phyloP scores from a whole-genome alignment of 2,329 filamentous ascomycete genomes.

The Dactylonectria macrodidyma region DNA sequence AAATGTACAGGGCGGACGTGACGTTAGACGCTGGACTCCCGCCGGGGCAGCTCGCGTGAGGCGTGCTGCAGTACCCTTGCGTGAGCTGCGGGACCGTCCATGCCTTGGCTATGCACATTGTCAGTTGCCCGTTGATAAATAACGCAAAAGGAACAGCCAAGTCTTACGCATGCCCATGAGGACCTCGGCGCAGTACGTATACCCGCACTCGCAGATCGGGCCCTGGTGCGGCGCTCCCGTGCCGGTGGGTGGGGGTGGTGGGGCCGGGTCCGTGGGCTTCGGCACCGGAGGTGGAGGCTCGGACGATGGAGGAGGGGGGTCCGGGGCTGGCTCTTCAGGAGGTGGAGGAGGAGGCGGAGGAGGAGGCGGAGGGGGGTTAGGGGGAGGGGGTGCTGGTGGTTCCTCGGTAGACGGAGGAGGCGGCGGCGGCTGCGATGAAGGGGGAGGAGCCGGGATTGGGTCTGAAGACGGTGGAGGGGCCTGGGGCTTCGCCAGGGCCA shows the following conservation, averaged over 20 bases:
- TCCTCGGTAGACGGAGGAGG: slow-evolving; percentile 9
- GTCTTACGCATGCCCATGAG: slow-evolving; percentile 55
- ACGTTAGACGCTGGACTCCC: slow-evolving; percentile 50
- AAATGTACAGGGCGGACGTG: slow-evolving; percentile 55
- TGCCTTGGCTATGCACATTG: slow-evolving; percentile 46
- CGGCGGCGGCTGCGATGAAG: slow-evolving; percentile 20
- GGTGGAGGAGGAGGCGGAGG: slow-evolving; percentile 36
- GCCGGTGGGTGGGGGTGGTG: slow-evolving; percentile 39
- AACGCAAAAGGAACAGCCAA: not conserved
- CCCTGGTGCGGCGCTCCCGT: slow-evolving; percentile 44
- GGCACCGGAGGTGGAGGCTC: slow-evolving; percentile 44
- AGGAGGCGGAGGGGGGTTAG: slow-evolving; percentile 29
- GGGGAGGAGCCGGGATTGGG: slow-evolving; percentile 31
- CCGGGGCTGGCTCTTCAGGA: slow-evolving; percentile 10
- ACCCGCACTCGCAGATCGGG: slow-evolving; percentile 58
- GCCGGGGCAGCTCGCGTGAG: slow-evolving; percentile 52
- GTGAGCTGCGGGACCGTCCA: slow-evolving; percentile 53
- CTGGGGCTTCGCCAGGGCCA: slow-evolving; percentile 47
- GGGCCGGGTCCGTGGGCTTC: slow-evolving; percentile 37
- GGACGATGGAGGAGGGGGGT: slow-evolving; percentile 36
- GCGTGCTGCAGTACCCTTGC: slow-evolving; percentile 56
- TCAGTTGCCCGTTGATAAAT: not conserved
- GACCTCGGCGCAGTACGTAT: slow-evolving; percentile 59
- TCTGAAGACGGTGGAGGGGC: slow-evolving; percentile 33
- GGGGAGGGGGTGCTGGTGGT: slow-evolving; percentile 18